Conservation (phyloP, 176 grass and related monocot species). For the Guadua angustifolia region DNA sequence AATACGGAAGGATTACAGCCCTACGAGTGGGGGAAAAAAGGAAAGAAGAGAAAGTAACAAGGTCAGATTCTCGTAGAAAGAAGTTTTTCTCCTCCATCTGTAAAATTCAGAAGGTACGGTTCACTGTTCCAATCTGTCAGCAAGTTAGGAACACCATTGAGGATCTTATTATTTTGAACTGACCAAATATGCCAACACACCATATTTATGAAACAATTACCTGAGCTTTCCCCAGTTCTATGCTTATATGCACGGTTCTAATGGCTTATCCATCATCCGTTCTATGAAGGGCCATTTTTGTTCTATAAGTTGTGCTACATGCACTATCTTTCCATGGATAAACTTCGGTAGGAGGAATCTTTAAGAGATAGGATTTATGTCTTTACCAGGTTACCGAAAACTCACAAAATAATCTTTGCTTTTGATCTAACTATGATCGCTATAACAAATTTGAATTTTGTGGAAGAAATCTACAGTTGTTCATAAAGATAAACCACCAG, state of each 20-base stretch:
- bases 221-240: not conserved
- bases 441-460: not conserved
- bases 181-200: not conserved
- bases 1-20: not conserved
- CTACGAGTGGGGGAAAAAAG: not conserved
- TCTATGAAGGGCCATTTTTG: not conserved
- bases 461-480: not conserved
- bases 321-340: not conserved
- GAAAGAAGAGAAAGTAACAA: not conserved
- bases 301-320: not conserved
- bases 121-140: not conserved
- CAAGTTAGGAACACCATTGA: not conserved
- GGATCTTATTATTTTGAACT: not conserved
- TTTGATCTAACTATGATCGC: not conserved
- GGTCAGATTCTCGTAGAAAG: slow-evolving; percentile 20
- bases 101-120: not conserved
- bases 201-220: not conserved
- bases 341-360: not conserved
- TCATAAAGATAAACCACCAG: not conserved
- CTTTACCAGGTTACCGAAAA: not conserved
- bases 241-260: slow-evolving; percentile 13
- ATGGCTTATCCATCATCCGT: not conserved
- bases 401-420: not conserved
- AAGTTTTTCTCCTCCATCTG: not conserved
- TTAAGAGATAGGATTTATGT: not conserved